Base-by-base conservation (phyloP, 2,329 filamentous ascomycete genomes). In the Orbilia oligospora region DNA sequence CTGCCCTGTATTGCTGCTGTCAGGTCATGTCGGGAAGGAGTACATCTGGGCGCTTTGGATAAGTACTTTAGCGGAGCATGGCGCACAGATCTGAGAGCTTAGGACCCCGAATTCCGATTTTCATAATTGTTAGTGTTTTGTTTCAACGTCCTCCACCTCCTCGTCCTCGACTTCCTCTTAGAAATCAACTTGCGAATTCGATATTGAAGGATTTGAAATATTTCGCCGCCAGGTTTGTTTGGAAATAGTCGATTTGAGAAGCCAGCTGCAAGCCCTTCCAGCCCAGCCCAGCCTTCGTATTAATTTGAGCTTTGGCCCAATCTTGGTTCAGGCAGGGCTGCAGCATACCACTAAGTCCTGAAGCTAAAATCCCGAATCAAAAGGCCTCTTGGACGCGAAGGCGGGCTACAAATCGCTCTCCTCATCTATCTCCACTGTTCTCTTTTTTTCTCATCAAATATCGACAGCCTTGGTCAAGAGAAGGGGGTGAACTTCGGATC, bases 281-380 rank as follows among this genome's bases (percentile, higher is more conserved):
- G 58, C 9, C 58, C 38, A 30, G 41, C 16, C 61, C 61, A 48
- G 61, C 61, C 61, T 65, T 48, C 61, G 44, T 33, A 65, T 65
- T 65, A 49, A 49, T 48, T 65, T 65, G 61, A 65, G 61, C 61
- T 65, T 49, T 20, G 61, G 38, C 53, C 36, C 12, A 33, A 33
- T 20, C 41, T 48, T 49, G 44, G 24, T 49, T 16, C 61, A 65
- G 61, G 44, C 61, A 49, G 61, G 61, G 41, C 61, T 49, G 61
- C 41, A 48, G 61, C 41, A 65, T 65, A 65, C 61, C 61, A 65
- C 61, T 41, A 65, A 65, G 27, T 48, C 61, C 44, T 6, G 33
- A 65, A 33, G 61, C 38, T 48, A 65, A 49, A 65, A 65, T 33
- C 61, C 61, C 44, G 27, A 61, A 61, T 61, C 56, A 61, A 61